These are phyloP conservation scores for Cladosporium colombiae DNA, from an alignment of 2,329 filamentous ascomycete species.

Conservation along the genomic window DNA sequence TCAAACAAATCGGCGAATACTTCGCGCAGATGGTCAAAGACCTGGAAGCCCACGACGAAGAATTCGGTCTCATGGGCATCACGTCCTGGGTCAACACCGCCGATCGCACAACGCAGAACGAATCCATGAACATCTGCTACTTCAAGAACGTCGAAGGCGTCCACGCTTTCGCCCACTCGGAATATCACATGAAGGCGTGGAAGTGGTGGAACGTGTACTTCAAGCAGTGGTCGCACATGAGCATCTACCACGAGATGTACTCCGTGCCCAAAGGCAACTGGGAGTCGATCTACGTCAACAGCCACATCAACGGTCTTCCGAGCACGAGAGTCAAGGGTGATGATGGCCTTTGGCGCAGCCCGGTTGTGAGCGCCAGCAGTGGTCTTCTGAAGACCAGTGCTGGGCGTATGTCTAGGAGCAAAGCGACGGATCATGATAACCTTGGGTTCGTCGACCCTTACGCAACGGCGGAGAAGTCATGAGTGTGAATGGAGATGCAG, in stretches of 20 bases:
- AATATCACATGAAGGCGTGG: constrained; percentile 52
- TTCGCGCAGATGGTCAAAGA: constrained; percentile 44
- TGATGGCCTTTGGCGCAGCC: constrained; percentile 33
- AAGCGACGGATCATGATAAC: constrained; percentile 33
- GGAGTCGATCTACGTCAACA: constrained; percentile 55
- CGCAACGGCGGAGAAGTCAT: not conserved
- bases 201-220: constrained; percentile 49
- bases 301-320: constrained; percentile 38
- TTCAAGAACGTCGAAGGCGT: constrained; percentile 53
- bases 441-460: constrained; percentile 2
- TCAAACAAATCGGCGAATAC: constrained; percentile 40
- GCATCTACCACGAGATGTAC: constrained; percentile 59
- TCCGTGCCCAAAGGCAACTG: constrained; percentile 46
- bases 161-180: constrained; percentile 54
- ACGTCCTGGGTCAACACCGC: constrained; percentile 45
- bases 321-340: constrained; percentile 29
- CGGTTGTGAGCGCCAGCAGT: constrained; percentile 38
- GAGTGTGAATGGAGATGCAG: not conserved
- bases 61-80: constrained; percentile 51
- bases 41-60: constrained; percentile 40
- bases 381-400: constrained; percentile 38
- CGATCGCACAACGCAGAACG: constrained; percentile 44
- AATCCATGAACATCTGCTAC: constrained; percentile 50
- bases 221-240: constrained; percentile 44
- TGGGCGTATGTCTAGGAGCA: constrained; percentile 37